Base-by-base conservation (phyloP, 371 early-diverging fungal species). In the Syncephalastrum monosporum region DNA sequence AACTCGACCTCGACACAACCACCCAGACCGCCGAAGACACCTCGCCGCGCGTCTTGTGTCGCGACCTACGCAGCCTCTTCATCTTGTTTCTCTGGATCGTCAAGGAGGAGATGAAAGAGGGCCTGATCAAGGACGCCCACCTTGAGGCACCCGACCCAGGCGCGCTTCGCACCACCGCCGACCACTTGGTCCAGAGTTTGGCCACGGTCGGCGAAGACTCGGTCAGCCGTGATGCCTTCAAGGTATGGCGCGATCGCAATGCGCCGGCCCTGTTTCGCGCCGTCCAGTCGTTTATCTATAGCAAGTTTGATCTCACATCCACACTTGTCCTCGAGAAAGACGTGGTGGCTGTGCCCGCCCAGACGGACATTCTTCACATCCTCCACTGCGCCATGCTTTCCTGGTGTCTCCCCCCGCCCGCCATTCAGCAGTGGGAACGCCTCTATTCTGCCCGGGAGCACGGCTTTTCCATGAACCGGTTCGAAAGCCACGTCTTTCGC, bases 401-500 rank as follows among this genome's bases (percentile, higher is more conserved):
- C 7, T 83, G 80, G 82, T 67, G 74, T 25, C 47, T 86, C 5
- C 79, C 86, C 0, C 67, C 61, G 7, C 23, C 47, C 19, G 49
- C 68, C 44, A 51, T 57, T 24, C 71, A 75, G 27, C 33, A 63
- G 38, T 83, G 83, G 83, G 45, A 56, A 3, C 59, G 73, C 1
- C 70, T 87, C 0, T 87, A 84, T 53, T 75, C 75, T 4, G 82
- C 78, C 24, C 71, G 74, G 23, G 45, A 67, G 49, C 72, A 87
- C 45, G 87, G 87, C 1, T 87, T 83, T 60, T 81, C 85, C 15
- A 87, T 85, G 85, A 87, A 83, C 47, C 67, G 85, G 27, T 87
- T 85, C 52, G 82, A 81, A 50, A 74, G 69, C 7, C 81, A 81
- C 51, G 80, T 83, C 1, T 87, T 85, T 68, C 84, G 83, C 49